phyloP scores from a whole-genome alignment of 345 rosid genomes.

The Carallia brachiata region DNA sequence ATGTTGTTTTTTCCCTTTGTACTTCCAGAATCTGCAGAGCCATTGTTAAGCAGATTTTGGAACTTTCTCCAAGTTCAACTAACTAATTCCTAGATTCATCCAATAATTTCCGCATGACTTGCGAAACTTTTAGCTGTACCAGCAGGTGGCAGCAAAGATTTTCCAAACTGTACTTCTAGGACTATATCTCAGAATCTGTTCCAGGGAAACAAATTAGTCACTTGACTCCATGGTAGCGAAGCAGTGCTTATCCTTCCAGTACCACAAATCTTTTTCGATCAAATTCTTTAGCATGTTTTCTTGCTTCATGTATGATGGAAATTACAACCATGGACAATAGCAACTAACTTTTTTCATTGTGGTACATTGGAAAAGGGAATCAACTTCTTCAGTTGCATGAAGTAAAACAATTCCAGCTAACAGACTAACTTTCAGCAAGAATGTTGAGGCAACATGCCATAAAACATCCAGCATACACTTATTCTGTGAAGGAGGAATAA shows the following conservation, averaged over 20 bases:
- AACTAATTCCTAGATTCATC: background rate
- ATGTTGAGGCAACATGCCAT: background rate
- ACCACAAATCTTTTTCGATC: background rate
- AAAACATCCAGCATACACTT: too few species aligned
- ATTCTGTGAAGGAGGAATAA: too few species aligned
- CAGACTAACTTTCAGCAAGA: background rate
- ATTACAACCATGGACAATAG: too few species aligned
- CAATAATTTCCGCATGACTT: background rate
- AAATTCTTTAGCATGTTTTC: background rate
- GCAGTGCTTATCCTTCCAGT: too few species aligned
- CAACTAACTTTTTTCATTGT: too few species aligned
- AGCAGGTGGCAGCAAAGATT: background rate
- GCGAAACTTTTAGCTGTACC: background rate
- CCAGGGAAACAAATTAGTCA: too few species aligned
- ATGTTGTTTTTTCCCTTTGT: too few species aligned
- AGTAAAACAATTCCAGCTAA: background rate
- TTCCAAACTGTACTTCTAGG: background rate
- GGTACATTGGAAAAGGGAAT: background rate
- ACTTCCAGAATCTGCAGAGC: background rate
- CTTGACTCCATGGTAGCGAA: too few species aligned
- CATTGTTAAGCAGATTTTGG: background rate
- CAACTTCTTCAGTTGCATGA: background rate
- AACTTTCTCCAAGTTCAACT: constrained; percentile 3
- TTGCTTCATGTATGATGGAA: background rate
- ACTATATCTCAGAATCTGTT: too few species aligned